phyloP scores from a whole-genome alignment of 306 rosid genomes.

The Begonia peltatifolia region DNA sequence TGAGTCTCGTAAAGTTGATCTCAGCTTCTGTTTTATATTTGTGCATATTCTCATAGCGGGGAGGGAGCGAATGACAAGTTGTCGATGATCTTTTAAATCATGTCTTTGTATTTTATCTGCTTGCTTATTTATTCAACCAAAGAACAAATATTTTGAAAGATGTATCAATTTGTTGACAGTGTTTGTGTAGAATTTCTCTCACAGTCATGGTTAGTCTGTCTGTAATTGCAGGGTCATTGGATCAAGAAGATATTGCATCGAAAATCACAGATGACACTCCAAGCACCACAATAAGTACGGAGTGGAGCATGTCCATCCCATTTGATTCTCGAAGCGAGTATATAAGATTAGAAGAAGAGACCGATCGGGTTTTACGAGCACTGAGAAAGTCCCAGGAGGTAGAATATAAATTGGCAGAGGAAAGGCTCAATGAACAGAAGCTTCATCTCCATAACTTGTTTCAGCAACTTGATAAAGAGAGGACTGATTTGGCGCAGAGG shows the following conservation, averaged over 20 bases:
- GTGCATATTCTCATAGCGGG: no score
- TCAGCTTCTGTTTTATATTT: no score
- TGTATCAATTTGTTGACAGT: not conserved
- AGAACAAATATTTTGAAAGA: no score
- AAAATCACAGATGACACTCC: slow-evolving; percentile 16
- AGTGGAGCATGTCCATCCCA: slow-evolving; percentile 12
- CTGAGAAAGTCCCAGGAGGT: slow-evolving; percentile 54
- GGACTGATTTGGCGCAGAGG: slow-evolving; percentile 27
- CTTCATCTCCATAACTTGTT: slow-evolving; percentile 33
- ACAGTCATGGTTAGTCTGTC: slow-evolving; percentile 10
- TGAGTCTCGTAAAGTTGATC: no score
- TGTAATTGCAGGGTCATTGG: slow-evolving; percentile 22
- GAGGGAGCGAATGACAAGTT: no score
- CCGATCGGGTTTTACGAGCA: slow-evolving; percentile 32
- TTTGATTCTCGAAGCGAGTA: slow-evolving; percentile 17
- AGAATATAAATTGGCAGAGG: slow-evolving; percentile 49
- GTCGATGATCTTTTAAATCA: no score
- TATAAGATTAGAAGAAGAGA: slow-evolving; percentile 33
- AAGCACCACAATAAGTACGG: slow-evolving; percentile 11
- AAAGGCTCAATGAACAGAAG: slow-evolving; percentile 41
- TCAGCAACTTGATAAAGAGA: slow-evolving; percentile 46
- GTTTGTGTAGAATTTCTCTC: not conserved
- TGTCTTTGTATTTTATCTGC: no score
- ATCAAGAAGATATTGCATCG: slow-evolving; percentile 15
- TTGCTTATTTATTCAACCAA: no score